Percentiles rank a stretch among this genome's conserved stretches.
These are phyloP conservation scores for Astrothelium macrocarpum DNA, from an alignment of 495 filamentous ascomycete genomes.

Conservation along the genomic window DNA sequence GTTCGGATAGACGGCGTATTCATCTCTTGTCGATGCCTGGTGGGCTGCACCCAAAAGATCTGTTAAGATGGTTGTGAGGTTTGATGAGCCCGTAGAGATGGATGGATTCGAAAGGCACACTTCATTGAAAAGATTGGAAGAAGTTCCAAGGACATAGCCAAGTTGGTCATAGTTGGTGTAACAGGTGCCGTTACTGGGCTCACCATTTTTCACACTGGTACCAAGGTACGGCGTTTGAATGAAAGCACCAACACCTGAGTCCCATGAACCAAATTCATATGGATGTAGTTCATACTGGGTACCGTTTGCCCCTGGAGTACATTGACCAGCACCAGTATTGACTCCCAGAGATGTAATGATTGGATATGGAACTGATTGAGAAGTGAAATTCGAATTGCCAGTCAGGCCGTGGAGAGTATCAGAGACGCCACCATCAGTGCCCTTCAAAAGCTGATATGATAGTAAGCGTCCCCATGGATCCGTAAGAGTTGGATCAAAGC, in stretches of 20 bases:
- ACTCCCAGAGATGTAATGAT: constrained; percentile 35
- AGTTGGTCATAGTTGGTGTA: constrained; percentile 41
- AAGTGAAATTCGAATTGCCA: constrained; percentile 30
- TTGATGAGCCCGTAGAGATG: background rate
- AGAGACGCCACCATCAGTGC: constrained; percentile 33
- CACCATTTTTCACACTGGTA: constrained; percentile 30
- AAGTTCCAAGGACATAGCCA: constrained; percentile 41
- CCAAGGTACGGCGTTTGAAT: constrained; percentile 38
- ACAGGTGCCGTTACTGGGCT: constrained; percentile 28
- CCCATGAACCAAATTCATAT: constrained; percentile 42
- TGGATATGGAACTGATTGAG: constrained; percentile 34
- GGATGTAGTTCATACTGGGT: constrained; percentile 40
- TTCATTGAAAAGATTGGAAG: constrained; percentile 33
- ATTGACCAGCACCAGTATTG: constrained; percentile 26
- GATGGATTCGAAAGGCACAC: constrained; percentile 19
- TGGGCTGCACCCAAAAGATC: constrained; percentile 8
- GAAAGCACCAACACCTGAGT: constrained; percentile 35
- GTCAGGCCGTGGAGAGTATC: constrained; percentile 29
- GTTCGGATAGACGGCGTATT: constrained; percentile 36
- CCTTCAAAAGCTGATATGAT: constrained; percentile 33
- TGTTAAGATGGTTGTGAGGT: background rate
- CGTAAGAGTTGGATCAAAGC: constrained; percentile 34
- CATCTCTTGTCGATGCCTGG: constrained; percentile 20
- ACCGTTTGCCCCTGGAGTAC: constrained; percentile 29
- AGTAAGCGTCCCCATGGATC: constrained; percentile 38